Percentiles rank a stretch among this genome's conserved stretches.
Conservation (phyloP, 2,329 filamentous ascomycete genomes). For the Reticulascus tulasneorum region DNA sequence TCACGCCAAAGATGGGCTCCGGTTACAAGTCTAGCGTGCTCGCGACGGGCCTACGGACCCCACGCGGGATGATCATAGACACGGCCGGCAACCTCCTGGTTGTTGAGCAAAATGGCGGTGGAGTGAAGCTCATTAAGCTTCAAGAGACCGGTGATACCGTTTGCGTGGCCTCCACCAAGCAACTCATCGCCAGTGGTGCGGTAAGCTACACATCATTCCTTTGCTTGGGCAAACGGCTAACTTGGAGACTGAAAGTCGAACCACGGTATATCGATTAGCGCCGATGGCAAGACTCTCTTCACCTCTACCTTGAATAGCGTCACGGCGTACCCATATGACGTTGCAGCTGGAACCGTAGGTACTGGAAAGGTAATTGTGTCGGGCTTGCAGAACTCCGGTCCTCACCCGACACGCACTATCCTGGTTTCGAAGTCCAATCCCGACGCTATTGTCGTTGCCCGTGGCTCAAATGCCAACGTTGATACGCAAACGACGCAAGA, state of each 20-base stretch:
- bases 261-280: constrained; percentile 51
- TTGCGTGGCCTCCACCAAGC: constrained; percentile 23
- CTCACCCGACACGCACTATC: constrained; percentile 64
- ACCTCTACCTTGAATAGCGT: constrained; percentile 57
- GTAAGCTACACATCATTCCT: no score
- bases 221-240: no score
- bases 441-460: constrained; percentile 59
- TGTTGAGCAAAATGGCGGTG: no score
- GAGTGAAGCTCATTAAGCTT: no score
- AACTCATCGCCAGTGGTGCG: constrained; percentile 20
- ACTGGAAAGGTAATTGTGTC: constrained; percentile 50
- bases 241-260: constrained; percentile 45
- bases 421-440: constrained; percentile 53
- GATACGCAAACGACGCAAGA: constrained; percentile 50
- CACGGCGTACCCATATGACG: constrained; percentile 62
- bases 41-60: constrained; percentile 27
- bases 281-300: constrained; percentile 50
- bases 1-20: no score
- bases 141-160: no score
- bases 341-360: constrained; percentile 40
- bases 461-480: constrained; percentile 61
- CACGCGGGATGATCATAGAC: constrained; percentile 32
- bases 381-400: constrained; percentile 42
- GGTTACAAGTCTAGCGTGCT: no score
- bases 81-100: constrained; percentile 32